Conservation (phyloP, 1,284 basidiomycete genomes). For the Chiua sp. region DNA sequence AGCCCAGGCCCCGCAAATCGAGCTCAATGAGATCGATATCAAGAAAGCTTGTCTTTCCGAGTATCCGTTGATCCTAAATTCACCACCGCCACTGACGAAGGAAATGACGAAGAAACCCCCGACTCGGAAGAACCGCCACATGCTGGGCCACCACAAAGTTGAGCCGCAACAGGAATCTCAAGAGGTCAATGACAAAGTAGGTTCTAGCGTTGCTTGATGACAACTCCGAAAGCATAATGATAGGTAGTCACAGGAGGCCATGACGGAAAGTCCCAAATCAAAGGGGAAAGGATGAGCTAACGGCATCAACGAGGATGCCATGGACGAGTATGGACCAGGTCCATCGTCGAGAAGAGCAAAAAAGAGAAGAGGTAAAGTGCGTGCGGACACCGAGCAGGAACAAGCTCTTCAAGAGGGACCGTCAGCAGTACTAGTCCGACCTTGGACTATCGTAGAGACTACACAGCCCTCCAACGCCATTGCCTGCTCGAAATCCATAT, state of each 20-base stretch:
- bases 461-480: background rate
- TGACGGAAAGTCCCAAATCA: constrained; percentile 18
- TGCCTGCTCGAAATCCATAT: constrained; percentile 48
- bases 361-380: constrained; percentile 32
- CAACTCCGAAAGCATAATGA: constrained; percentile 24
- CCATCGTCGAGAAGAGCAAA: constrained; percentile 13
- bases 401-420: constrained; percentile 11
- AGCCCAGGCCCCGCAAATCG: constrained; percentile 28
- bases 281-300: constrained; percentile 34
- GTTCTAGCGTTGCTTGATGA: constrained; percentile 4
- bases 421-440: too few species aligned
- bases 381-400: constrained; percentile 14
- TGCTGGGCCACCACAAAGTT: constrained; percentile 7
- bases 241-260: constrained; percentile 26
- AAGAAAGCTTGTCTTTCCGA: constrained; percentile 40
- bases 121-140: constrained; percentile 6
- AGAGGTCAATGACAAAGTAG: constrained; percentile 1
- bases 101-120: background rate
- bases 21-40: constrained; percentile 37
- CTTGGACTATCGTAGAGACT: background rate
- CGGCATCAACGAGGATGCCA: constrained; percentile 7
- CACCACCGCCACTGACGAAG: background rate
- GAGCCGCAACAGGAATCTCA: background rate
- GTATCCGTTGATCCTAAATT: background rate
- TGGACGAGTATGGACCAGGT: constrained; percentile 15